phyloP scores from a whole-genome alignment of 768 basidiomycete species.

The Naganishia friedmannii region DNA sequence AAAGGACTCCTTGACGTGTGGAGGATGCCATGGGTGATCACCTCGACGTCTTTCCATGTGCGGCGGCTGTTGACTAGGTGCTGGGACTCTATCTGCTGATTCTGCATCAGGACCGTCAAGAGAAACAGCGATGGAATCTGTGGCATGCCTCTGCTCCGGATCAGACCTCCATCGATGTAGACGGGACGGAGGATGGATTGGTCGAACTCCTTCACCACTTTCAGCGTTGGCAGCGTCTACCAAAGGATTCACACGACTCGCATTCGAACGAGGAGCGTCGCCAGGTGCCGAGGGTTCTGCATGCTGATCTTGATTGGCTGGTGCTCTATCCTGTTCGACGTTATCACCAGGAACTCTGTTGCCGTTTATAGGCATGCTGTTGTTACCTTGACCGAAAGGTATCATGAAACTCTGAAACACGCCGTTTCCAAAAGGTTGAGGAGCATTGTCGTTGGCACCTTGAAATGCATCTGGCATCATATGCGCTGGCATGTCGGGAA shows the following conservation, averaged over 20 bases:
- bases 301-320: neutral
- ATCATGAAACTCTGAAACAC: constrained; percentile 12
- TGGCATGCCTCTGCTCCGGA: neutral
- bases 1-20: constrained; percentile 20
- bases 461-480: constrained; percentile 18
- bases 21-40: constrained; percentile 6
- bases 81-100: neutral
- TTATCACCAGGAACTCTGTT: neutral
- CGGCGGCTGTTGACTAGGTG: neutral
- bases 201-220: neutral
- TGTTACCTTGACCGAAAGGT: neutral
- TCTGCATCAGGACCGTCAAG: neutral
- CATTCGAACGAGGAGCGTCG: neutral
- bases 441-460: neutral
- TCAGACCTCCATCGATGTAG: neutral
- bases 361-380: neutral
- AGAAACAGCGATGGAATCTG: neutral
- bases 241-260: neutral
- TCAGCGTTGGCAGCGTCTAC: neutral
- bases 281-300: neutral
- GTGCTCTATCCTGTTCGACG: neutral
- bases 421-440: neutral
- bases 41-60: constrained; percentile 17
- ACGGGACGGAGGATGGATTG: neutral
- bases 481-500: constrained; percentile 13